A percentile compares a stretch with the other conserved stretches of the same genome.
phyloP scores from a whole-genome alignment of 495 filamentous ascomycete species.

The Xylaria sp. region DNA sequence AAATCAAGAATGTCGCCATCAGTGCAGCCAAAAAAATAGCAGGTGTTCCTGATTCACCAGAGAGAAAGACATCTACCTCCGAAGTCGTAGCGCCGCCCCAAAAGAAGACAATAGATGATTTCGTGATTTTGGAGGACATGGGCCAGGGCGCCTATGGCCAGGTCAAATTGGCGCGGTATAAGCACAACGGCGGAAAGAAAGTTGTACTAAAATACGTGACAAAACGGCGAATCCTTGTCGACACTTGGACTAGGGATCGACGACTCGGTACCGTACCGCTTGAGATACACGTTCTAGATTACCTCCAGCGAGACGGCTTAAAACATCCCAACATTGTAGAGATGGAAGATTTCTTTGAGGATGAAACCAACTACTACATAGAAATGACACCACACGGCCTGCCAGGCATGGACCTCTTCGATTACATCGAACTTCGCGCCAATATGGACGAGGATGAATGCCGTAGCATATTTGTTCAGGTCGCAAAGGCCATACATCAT shows the following conservation, averaged over 20 bases:
- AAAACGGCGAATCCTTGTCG: slow-evolving; percentile 94
- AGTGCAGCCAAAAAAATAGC: slow-evolving; percentile 56
- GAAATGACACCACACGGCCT: slow-evolving; percentile 97
- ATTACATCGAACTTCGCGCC: slow-evolving; percentile 95
- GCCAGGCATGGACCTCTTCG: slow-evolving; percentile 98
- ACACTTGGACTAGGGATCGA: slow-evolving; percentile 97
- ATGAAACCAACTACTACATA: slow-evolving; percentile 98
- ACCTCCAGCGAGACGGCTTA: slow-evolving; percentile 83
- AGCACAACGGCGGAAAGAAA: slow-evolving; percentile 75
- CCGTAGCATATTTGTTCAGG: slow-evolving; percentile 93
- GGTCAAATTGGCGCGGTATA: slow-evolving; percentile 93
- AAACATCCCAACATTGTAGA: slow-evolving; percentile 97
- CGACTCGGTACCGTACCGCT: slow-evolving; percentile 94
- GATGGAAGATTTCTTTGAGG: slow-evolving; percentile 99
- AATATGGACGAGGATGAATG: slow-evolving; percentile 97
- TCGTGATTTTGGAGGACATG: slow-evolving; percentile 96
- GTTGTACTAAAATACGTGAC: slow-evolving; percentile 98
- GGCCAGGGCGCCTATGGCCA: slow-evolving; percentile 97
- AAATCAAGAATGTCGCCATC: slow-evolving; percentile 73
- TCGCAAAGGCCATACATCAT: slow-evolving; percentile 87
- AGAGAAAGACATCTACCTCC: slow-evolving; percentile 43
- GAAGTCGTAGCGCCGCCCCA: slow-evolving; percentile 37
- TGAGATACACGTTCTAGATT: slow-evolving; percentile 97
- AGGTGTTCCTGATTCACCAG: slow-evolving; percentile 43
- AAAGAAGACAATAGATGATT: slow-evolving; percentile 82